Percentiles rank a stretch among this genome's conserved stretches.
Conservation (phyloP, 139 green algal genomes). For the Ettlia oleoabundans region DNA sequence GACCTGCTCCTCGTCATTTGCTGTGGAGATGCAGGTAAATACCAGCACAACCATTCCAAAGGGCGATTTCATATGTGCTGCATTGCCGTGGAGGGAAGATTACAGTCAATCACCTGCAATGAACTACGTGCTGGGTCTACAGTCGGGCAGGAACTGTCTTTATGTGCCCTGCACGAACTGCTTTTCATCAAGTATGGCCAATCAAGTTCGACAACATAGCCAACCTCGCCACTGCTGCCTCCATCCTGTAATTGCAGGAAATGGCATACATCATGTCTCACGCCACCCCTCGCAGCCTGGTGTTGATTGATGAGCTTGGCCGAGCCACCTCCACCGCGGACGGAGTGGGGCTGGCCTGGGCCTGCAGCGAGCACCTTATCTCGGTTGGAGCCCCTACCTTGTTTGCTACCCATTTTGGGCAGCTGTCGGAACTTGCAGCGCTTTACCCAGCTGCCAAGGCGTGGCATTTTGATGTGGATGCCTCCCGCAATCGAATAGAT, state of each 20-base stretch:
- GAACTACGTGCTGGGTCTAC: too few species aligned
- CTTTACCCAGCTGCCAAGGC: conserved; percentile 68
- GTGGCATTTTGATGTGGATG: conserved; percentile 68
- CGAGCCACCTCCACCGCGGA: conserved; percentile 79
- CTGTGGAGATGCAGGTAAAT: conserved; percentile 75
- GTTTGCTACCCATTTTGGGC: conserved; percentile 79
- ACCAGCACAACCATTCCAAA: too few species aligned
- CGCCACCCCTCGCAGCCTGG: conserved; percentile 54
- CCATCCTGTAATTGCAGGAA: conserved; percentile 59
- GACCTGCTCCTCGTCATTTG: conserved; percentile 80
- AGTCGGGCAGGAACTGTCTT: too few species aligned
- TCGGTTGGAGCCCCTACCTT: conserved; percentile 49
- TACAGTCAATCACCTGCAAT: too few species aligned
- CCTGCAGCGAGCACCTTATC: conserved; percentile 59
- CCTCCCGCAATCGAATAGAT: conserved; percentile 24
- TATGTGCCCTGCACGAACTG: neutral
- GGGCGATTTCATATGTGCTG: too few species aligned
- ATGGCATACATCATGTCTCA: conserved; percentile 64
- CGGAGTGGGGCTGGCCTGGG: conserved; percentile 81
- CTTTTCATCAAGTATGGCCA: neutral
- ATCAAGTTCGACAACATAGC: too few species aligned
- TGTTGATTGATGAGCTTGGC: conserved; percentile 90
- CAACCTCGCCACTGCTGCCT: too few species aligned
- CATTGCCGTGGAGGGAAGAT: too few species aligned
- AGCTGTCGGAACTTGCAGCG: conserved; percentile 62